These are phyloP conservation scores for Penicillium sp. DNA, from an alignment of 2,329 filamentous ascomycete genomes.

Conservation along the genomic window DNA sequence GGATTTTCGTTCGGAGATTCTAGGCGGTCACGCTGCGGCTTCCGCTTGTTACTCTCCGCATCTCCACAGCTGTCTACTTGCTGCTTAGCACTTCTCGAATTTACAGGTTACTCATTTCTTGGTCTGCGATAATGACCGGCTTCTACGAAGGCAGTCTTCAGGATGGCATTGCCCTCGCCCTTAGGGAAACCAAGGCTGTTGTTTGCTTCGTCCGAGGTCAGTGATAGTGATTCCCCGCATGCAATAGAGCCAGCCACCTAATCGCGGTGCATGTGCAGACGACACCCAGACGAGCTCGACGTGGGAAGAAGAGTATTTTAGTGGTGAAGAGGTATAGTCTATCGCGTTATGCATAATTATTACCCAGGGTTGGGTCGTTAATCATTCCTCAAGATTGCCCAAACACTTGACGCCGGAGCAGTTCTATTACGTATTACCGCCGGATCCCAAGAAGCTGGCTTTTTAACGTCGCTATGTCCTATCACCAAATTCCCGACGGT, in stretches of 20 bases:
- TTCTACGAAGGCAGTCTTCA: conserved; percentile 81
- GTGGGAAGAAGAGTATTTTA: conserved; percentile 70
- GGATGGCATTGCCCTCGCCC: conserved; percentile 73
- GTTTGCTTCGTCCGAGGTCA: conserved; percentile 80
- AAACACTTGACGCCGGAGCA: conserved; percentile 60
- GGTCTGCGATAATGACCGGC: conserved; percentile 51
- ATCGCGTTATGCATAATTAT: not conserved
- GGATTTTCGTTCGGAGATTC: conserved; percentile 12
- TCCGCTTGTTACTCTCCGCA: conserved; percentile 3
- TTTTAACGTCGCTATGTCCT: conserved; percentile 78
- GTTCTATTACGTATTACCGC: conserved; percentile 69
- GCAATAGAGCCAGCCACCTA: conserved; percentile 9
- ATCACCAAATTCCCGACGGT: conserved; percentile 76
- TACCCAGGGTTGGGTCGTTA: conserved; percentile 5
- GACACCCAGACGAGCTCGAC: conserved; percentile 64
- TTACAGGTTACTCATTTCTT: not conserved
- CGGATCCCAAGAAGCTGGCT: conserved; percentile 77
- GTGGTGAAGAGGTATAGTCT: conserved; percentile 53
- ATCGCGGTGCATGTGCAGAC: conserved; percentile 51
- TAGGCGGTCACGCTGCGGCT: conserved; percentile 28
- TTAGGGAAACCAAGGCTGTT: conserved; percentile 74
- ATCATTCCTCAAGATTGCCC: conserved; percentile 49
- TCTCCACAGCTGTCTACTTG: conserved; percentile 12
- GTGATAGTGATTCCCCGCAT: conserved; percentile 30
- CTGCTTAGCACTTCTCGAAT: not conserved